These are phyloP conservation scores for Aspergillus fischeri DNA, from an alignment of 2,329 filamentous ascomycete species.

Conservation along the genomic window DNA sequence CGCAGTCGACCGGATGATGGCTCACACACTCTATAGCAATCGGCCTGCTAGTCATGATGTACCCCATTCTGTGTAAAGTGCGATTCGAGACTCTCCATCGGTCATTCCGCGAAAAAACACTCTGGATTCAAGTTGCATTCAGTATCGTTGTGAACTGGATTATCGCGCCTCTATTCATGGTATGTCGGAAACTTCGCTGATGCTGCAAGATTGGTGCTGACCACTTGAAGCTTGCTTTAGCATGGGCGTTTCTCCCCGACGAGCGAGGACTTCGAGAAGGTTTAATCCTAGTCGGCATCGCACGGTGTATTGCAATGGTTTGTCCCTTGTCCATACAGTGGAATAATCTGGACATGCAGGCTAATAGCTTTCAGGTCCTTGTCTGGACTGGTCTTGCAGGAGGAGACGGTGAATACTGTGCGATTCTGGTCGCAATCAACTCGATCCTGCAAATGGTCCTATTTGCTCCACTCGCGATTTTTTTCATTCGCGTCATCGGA, in stretches of 20 bases:
- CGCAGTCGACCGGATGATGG: background rate
- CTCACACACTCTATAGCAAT: conserved; percentile 53
- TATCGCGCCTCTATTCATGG: conserved; percentile 77
- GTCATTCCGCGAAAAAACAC: conserved; percentile 54
- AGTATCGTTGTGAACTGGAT: conserved; percentile 79
- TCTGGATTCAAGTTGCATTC: conserved; percentile 75
- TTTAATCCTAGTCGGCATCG: conserved; percentile 76
- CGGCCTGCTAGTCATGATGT: conserved; percentile 88
- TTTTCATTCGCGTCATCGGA: conserved; percentile 69
- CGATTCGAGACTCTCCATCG: conserved; percentile 70
- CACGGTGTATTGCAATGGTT: conserved; percentile 86
- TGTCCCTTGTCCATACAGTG: conserved; percentile 8
- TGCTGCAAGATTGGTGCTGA: background rate
- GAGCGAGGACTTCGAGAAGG: conserved; percentile 54
- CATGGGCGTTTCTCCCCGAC: conserved; percentile 53
- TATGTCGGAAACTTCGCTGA: conserved; percentile 31
- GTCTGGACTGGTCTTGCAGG: conserved; percentile 77
- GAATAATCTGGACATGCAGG: background rate
- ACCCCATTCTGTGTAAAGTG: conserved; percentile 85
- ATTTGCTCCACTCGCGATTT: conserved; percentile 64
- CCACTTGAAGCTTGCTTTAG: conserved; percentile 41
- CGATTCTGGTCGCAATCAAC: conserved; percentile 71
- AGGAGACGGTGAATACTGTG: conserved; percentile 78
- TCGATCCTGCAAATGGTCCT: conserved; percentile 71
- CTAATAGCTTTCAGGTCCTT: conserved; percentile 44